Evolutionary conservation across 2,329 filamentous ascomycete genomes (phyloP).

Genomic region (Verticillium dahliae): DNA sequence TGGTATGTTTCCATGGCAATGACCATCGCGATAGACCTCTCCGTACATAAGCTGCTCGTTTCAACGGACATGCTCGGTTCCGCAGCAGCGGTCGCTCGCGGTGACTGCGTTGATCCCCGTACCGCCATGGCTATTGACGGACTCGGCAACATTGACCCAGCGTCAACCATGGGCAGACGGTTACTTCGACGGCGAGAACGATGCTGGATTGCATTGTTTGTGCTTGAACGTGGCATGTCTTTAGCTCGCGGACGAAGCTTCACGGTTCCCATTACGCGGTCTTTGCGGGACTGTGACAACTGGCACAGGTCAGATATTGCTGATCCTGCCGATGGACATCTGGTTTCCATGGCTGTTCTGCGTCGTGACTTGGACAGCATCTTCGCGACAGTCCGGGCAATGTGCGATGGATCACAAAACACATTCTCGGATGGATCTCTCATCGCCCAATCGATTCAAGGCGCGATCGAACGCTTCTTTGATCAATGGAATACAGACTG

Average conservation of each 20-base stretch:
- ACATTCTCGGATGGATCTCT: constrained; percentile 41
- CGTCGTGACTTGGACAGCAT: constrained; percentile 57
- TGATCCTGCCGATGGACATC: constrained; percentile 62
- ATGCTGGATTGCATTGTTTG: constrained; percentile 66
- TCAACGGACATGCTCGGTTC: constrained; percentile 41
- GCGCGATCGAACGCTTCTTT: constrained; percentile 59
- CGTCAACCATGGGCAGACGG: constrained; percentile 52
- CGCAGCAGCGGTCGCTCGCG: constrained; percentile 37
- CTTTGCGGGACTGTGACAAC: constrained; percentile 60
- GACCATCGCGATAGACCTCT: constrained; percentile 63
- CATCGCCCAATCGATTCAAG: constrained; percentile 50
- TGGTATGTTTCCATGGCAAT: constrained; percentile 64
- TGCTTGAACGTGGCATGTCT: constrained; percentile 66
- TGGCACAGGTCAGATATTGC: constrained; percentile 61
- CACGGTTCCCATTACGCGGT: constrained; percentile 58
- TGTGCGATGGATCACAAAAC: constrained; percentile 52
- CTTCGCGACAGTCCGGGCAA: constrained; percentile 48
- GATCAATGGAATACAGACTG: constrained; percentile 59
- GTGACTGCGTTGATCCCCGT: constrained; percentile 62
- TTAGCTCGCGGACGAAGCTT: constrained; percentile 63
- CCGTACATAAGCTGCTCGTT: constrained; percentile 62
- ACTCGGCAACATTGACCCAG: constrained; percentile 55
- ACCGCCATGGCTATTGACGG: constrained; percentile 63
- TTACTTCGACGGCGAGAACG: constrained; percentile 60
- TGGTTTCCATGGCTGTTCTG: constrained; percentile 65